phyloP scores from a whole-genome alignment of 768 basidiomycete genomes.

The Termitomyces sp. region DNA sequence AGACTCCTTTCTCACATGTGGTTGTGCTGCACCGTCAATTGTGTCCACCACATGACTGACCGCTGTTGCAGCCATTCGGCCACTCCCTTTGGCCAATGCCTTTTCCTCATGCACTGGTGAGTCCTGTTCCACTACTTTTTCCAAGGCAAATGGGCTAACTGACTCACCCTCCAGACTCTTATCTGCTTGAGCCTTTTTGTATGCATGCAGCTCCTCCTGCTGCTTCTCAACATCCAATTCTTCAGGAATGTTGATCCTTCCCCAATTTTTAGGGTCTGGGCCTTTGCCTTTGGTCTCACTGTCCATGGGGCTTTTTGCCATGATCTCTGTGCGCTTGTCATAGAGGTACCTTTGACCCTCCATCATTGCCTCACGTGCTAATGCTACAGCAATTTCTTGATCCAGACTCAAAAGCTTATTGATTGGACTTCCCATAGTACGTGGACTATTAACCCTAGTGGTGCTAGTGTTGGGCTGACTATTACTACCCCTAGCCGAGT shows the following conservation, averaged over 20 bases:
- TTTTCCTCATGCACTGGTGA: too few species aligned
- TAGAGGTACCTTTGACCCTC: neutral
- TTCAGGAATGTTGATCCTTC: neutral
- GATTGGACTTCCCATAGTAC: neutral
- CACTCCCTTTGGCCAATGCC: too few species aligned
- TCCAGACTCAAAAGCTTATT: neutral
- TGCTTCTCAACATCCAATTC: neutral
- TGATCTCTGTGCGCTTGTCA: rapidly evolving
- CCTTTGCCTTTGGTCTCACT: neutral
- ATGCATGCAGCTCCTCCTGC: neutral
- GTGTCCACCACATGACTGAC: neutral
- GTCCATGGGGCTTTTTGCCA: rapidly evolving
- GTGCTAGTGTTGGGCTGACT: neutral
- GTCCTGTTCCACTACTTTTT: too few species aligned
- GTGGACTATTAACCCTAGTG: too few species aligned
- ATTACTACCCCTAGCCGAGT: neutral
- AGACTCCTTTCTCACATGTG: neutral
- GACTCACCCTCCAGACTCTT: neutral
- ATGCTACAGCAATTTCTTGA: neutral
- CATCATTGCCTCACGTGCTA: neutral
- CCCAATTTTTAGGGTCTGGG: neutral
- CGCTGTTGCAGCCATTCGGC: neutral
- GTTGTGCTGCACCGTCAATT: rapidly evolving
- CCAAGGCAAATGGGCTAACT: too few species aligned
- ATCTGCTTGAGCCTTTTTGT: neutral